Percentiles rank a stretch among this genome's conserved stretches.
phyloP scores from a whole-genome alignment of 2,329 filamentous ascomycete species.

The Neofusicoccum umdonicola region DNA sequence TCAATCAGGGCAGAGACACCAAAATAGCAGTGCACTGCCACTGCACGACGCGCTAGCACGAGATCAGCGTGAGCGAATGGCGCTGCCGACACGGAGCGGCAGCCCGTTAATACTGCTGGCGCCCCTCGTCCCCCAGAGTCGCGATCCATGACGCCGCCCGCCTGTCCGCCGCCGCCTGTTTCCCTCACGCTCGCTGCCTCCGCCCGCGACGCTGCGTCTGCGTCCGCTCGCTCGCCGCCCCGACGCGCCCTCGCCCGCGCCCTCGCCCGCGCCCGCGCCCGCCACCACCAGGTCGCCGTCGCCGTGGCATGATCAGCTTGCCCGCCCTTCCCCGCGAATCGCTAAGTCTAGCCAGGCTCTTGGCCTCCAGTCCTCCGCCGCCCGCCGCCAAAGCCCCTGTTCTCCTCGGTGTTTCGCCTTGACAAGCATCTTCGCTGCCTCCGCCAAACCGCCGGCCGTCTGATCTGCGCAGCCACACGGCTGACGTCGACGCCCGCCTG shows the following conservation, averaged over 20 bases:
- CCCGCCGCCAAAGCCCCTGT: not conserved
- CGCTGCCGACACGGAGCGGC: not conserved
- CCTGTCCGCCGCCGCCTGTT: not conserved
- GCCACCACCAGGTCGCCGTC: not conserved
- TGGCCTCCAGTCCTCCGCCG: not conserved
- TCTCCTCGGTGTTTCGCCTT: conserved; percentile 9
- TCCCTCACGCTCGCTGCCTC: not conserved
- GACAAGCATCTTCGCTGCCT: conserved; percentile 16
- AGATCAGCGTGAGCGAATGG: conserved; percentile 12
- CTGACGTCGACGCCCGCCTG: conserved; percentile 12
- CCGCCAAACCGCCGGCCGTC: conserved; percentile 8
- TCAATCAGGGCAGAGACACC: conserved; percentile 9
- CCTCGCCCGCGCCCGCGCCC: not conserved
- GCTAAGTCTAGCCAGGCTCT: not conserved
- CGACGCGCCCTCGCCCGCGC: not conserved
- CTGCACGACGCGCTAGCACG: conserved; percentile 9
- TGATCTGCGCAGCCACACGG: conserved; percentile 15
- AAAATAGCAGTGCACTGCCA: conserved; percentile 16
- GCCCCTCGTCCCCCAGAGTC: conserved; percentile 7
- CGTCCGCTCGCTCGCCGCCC: conserved; percentile 1
- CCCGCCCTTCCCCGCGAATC: conserved; percentile 3
- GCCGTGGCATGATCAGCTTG: conserved; percentile 1
- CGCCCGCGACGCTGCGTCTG: not conserved
- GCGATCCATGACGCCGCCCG: conserved; percentile 5
- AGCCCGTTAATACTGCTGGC: conserved; percentile 6